Evolutionary conservation across 139 green algal species (phyloP), one percentile per base, ranked within the genome.

Genomic region (Volvox reticuliferus): DNA sequence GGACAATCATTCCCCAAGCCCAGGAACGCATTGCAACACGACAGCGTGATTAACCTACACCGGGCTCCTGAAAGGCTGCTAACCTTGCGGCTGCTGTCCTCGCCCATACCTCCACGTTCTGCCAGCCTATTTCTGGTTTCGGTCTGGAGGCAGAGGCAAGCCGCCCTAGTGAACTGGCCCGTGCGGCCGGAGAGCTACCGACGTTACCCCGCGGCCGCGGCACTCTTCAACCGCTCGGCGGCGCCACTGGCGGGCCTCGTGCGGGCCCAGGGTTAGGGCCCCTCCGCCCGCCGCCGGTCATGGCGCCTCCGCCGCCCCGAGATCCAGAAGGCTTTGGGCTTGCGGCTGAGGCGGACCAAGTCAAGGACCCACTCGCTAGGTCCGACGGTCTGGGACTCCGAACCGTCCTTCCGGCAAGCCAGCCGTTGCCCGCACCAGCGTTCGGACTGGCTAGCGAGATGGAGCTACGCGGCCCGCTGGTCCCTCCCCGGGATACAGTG

Each of bases 401-500:
- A 28, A 73, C 65, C 21, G 65, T 28, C 21, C 65, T 28, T 24
- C 65, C 65, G 65, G 16, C 65, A 24, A 55, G 32, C 36, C 36
- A 63, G 78, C 36, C 50, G 12, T 22, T 24, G 44, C 79, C 79
- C 21, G 12, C 65, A 36, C 9, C 17, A 0, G 44, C 30, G 19
- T 90, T 80, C 22, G 86, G 73, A 3, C 55, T 90, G 21, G 55
- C 55, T 2, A 78, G 30, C 32, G 75, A 90, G 32, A 9, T 67
- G 30, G 37, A 86, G 2, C 65, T 73, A 12, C 24, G 24, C 65
- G 24, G 6, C 65, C 21, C 65, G 21, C 55, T 69, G 55, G 44
- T n/a, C 9, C 80, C 55, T n/a, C 44, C 33, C 13, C 80, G 44
- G 44, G 44, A 55, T 55, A 9, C 44, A 9, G 9, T 55, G 9